Conservation (phyloP, 1,284 basidiomycete species). For the Rugosomyces carneus region DNA sequence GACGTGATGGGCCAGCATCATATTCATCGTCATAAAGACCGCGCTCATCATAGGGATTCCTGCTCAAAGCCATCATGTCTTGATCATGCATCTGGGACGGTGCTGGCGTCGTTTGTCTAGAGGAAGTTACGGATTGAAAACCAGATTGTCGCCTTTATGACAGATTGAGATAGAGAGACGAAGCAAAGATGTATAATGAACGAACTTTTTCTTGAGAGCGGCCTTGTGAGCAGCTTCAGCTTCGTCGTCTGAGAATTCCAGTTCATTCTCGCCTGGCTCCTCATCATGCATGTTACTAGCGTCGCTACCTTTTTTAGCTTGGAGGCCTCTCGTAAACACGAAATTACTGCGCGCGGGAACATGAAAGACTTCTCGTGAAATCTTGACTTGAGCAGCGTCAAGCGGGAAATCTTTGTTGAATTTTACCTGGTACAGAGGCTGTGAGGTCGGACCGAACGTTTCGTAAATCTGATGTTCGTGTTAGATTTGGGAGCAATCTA, state of each 20-base stretch:
- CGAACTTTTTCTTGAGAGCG: slow-evolving; percentile 49
- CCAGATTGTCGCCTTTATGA: slow-evolving; percentile 45
- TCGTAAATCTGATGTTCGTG: slow-evolving; percentile 63
- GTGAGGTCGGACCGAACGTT: slow-evolving; percentile 84
- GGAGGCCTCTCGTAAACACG: slow-evolving; percentile 68
- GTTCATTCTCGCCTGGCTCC: slow-evolving; percentile 78
- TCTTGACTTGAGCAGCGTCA: slow-evolving; percentile 45
- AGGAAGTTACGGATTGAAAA: slow-evolving; percentile 40
- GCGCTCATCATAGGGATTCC: slow-evolving; percentile 57
- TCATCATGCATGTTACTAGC: slow-evolving; percentile 92
- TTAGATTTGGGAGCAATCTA: slow-evolving; percentile 11
- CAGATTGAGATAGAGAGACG: not conserved
- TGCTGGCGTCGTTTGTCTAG: slow-evolving; percentile 48
- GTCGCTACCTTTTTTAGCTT: slow-evolving; percentile 72
- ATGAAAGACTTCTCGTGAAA: slow-evolving; percentile 66
- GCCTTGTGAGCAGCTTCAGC: slow-evolving; percentile 68
- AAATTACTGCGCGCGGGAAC: slow-evolving; percentile 73
- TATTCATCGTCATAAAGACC: slow-evolving; percentile 63
- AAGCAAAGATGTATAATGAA: not conserved
- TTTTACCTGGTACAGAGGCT: slow-evolving; percentile 79
- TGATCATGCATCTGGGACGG: slow-evolving; percentile 49
- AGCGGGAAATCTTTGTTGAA: slow-evolving; percentile 56
- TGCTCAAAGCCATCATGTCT: slow-evolving; percentile 42
- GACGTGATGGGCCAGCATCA: slow-evolving; percentile 46
- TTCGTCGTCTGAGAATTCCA: slow-evolving; percentile 91